Evolutionary conservation across 768 basidiomycete genomes (phyloP).

Genomic region (Lepiota venenata): DNA sequence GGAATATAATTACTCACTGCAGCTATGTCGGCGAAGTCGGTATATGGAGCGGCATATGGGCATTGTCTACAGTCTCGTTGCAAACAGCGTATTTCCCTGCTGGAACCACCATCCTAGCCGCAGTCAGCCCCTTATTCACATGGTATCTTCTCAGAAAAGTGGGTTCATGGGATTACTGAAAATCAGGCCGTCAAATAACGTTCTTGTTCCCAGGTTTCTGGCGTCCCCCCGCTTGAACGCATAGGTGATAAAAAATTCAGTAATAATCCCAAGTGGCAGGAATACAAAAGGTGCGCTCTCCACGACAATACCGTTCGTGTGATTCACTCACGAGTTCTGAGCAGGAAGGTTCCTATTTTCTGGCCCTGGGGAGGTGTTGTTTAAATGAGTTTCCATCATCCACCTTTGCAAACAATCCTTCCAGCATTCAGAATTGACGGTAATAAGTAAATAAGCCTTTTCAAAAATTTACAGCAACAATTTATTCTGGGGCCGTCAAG

Average conservation of each 20-base stretch:
- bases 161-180: conserved; percentile 14
- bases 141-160: conserved; percentile 59
- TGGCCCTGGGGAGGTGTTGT: conserved; percentile 39
- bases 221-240: conserved; percentile 68
- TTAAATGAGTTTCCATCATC: background rate
- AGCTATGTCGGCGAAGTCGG: conserved; percentile 75
- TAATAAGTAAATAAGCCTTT: background rate
- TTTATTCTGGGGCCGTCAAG: background rate
- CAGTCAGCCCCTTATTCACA: conserved; percentile 59
- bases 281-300: conserved; percentile 51
- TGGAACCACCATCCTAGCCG: conserved; percentile 41
- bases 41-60: conserved; percentile 66
- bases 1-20: background rate
- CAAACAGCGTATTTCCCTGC: conserved; percentile 41
- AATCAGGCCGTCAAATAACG: background rate
- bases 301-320: background rate
- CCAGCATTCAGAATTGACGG: background rate
- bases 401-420: background rate
- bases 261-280: conserved; percentile 49
- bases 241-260: conserved; percentile 54
- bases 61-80: conserved; percentile 48
- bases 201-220: conserved; percentile 44
- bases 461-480: background rate
- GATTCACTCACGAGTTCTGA: background rate
- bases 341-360: conserved; percentile 35